Percentiles rank a stretch among this genome's conserved stretches.
Conservation (phyloP, 2,329 filamentous ascomycete genomes). For the Fusarium nodosum region DNA sequence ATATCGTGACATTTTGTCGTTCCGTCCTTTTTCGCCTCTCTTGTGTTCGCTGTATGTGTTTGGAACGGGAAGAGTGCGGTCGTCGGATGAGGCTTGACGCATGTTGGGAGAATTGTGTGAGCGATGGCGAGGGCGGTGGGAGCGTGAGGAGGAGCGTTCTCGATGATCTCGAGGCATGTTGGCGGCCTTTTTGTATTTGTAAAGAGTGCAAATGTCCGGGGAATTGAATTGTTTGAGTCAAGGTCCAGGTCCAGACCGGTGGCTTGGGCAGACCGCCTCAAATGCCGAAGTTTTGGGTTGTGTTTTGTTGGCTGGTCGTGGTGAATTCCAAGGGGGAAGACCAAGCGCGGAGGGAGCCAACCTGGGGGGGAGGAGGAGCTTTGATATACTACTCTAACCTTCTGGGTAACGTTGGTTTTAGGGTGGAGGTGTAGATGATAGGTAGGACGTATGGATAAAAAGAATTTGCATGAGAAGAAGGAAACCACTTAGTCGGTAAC, state of each 20-base stretch:
- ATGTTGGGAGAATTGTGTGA: constrained; percentile 30
- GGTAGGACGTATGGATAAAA: not conserved
- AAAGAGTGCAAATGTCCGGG: constrained; percentile 6
- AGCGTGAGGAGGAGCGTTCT: constrained; percentile 38
- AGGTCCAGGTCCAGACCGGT: constrained; percentile 8
- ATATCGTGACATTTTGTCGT: constrained; percentile 28
- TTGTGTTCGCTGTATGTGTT: constrained; percentile 45
- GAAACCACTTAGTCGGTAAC: constrained; percentile 4
- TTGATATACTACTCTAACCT: constrained; percentile 1
- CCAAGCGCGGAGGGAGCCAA: constrained; percentile 13
- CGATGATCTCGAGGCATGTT: constrained; percentile 32
- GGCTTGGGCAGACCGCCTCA: constrained; percentile 11
- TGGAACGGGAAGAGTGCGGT: constrained; percentile 47
- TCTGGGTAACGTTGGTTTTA: not conserved
- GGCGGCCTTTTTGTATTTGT: constrained; percentile 9
- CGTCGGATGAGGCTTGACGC: constrained; percentile 26
- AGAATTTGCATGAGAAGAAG: constrained; percentile 1
- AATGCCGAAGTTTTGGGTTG: constrained; percentile 3
- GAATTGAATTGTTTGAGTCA: constrained; percentile 1
- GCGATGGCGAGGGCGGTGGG: constrained; percentile 34
- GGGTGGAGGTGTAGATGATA: not conserved
- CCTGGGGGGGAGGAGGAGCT: constrained; percentile 1
- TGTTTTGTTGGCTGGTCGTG: not conserved
- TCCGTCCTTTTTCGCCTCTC: constrained; percentile 13
- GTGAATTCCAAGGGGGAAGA: not conserved